Percentiles rank a stretch among this genome's conserved stretches.
phyloP scores from a whole-genome alignment of 2,329 filamentous ascomycete species.

The Fusarium mundagurra region DNA sequence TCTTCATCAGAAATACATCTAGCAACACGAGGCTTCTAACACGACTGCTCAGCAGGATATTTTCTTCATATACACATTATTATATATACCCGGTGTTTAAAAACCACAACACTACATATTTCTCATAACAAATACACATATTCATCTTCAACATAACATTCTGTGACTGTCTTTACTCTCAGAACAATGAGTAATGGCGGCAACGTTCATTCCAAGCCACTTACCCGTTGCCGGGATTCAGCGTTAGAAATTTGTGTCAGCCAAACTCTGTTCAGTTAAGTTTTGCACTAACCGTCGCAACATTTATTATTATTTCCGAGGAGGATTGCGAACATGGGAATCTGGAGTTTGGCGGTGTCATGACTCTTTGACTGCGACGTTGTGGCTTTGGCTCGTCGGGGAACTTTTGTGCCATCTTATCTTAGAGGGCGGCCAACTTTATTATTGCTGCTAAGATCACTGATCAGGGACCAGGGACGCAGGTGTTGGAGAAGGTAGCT shows the following conservation, averaged over 20 bases:
- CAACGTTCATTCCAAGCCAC: not conserved
- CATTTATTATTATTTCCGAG: not conserved
- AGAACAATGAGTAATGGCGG: not conserved
- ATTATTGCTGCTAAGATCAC: accelerated
- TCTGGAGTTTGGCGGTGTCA: not conserved
- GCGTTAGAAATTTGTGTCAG: not conserved
- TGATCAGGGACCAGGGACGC: accelerated
- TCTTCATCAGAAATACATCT: constrained; percentile 42
- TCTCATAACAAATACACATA: accelerated
- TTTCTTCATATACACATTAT: not conserved
- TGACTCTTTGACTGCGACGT: not conserved
- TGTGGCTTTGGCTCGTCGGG: not conserved
- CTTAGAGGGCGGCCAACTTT: not conserved
- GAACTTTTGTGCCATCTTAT: not conserved
- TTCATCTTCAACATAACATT: accelerated
- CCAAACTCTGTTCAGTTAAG: not conserved
- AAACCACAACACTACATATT: not conserved
- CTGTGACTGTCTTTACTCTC: accelerated
- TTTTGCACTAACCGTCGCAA: accelerated
- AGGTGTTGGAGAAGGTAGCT: not conserved
- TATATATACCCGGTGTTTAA: constrained; percentile 24
- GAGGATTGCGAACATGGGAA: not conserved
- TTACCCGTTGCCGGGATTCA: not conserved
- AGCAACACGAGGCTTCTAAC: constrained; percentile 34
- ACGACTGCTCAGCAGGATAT: not conserved